Evolutionary conservation across 2,329 filamentous ascomycete species (phyloP), one percentile per base, ranked within the genome.

Genomic region (Chrysoporthe deuterocubensis): DNA sequence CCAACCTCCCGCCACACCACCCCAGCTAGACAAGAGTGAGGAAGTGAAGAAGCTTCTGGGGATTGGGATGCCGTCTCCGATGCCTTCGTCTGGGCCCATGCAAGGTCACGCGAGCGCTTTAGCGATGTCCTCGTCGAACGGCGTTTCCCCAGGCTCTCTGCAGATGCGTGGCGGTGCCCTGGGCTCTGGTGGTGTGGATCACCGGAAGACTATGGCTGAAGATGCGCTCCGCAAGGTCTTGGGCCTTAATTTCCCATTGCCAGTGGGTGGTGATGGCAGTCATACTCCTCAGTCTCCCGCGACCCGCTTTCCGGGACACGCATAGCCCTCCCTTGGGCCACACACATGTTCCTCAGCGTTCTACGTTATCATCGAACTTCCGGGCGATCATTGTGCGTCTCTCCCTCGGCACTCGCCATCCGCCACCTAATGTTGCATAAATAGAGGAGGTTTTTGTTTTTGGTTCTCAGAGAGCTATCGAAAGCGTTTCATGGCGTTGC

Each of bases 151-250:
- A 37, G 50, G 66, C 16, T 40, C 50, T n/a, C 62, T 66, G 37
- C 68, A 68, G 32, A 48, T 68, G 16, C 64, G 50, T 50, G 44
- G 40, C 16, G 68, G 68, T 2, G 50, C 18, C n/a, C 44, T 44
- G n/a, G 48, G 32, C 44, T 63, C 65, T 18, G 58, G 54, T 13
- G 59, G 57, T 46, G 34, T 64, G 40, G 68, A 70, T 7, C 59
- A 58, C 14, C 67, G 68, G 52, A 70, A 63, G 26, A 59, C 57
- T 14, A 62, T 67, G 42, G 68, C 65, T 16, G 68, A 70, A 61
- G 63, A 70, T 34, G 68, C 68, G 8, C 66, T 70, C 21, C 68
- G 68, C 56, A 67, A 68, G 52, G 68, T 63, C 32, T 40, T 65
- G 63, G 63, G 63, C 56, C 44, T 70, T 44, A 70, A 68, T 34